phyloP scores from a whole-genome alignment of 371 early-diverging fungal genomes.

The Mortierella sp. region DNA sequence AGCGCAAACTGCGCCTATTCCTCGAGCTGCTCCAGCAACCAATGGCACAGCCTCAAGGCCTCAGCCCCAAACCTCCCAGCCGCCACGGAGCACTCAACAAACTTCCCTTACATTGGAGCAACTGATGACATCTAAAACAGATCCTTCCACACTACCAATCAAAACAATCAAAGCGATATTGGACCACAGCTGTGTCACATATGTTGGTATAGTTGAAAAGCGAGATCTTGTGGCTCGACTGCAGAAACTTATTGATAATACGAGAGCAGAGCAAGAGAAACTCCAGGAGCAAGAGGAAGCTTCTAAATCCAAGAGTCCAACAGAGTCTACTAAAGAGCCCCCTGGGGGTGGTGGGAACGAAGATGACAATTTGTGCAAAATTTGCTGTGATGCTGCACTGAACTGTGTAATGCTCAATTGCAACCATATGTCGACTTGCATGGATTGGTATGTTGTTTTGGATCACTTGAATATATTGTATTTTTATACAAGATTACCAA shows the following conservation, averaged over 20 bases:
- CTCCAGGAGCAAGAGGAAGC: constrained; percentile 38
- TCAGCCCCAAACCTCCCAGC: background rate
- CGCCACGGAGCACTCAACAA: background rate
- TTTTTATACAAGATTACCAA: background rate
- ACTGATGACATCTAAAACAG: constrained; percentile 23
- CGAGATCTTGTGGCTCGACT: constrained; percentile 44
- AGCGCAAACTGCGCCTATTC: background rate
- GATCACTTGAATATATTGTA: background rate
- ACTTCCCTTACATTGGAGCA: constrained; percentile 28
- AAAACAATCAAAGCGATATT: constrained; percentile 43
- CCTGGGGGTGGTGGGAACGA: constrained; percentile 17
- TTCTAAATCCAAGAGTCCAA: constrained; percentile 12
- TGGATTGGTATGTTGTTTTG: constrained; percentile 44
- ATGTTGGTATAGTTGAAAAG: constrained; percentile 55
- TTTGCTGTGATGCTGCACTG: constrained; percentile 53
- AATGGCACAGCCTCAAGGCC: constrained; percentile 2
- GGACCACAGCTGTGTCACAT: constrained; percentile 43
- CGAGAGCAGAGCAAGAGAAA: constrained; percentile 39
- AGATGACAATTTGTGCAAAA: constrained; percentile 54
- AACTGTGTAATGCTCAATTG: constrained; percentile 58
- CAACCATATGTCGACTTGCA: constrained; percentile 56
- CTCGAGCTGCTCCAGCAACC: background rate
- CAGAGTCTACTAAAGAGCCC: constrained; percentile 16
- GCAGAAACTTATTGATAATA: constrained; percentile 50
- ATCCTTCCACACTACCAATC: constrained; percentile 43